Evolutionary conservation across 1,284 basidiomycete genomes (phyloP).

Genomic region (Moesziomyces parantarcticus): DNA sequence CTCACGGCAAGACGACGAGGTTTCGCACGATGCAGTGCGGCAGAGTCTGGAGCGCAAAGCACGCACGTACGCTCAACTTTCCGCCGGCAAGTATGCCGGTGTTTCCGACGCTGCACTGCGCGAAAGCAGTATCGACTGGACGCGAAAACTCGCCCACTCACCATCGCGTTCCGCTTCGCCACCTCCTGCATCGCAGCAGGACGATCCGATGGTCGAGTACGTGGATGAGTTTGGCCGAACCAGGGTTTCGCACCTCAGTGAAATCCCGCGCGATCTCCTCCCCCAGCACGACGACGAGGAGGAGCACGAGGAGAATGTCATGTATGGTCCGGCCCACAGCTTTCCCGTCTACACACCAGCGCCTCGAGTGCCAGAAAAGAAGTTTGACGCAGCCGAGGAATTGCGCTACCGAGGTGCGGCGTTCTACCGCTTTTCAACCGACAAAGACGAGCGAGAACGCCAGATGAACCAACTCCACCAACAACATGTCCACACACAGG

Average conservation of each 20-base stretch:
- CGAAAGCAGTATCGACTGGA: constrained; percentile 83
- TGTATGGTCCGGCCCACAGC: constrained; percentile 68
- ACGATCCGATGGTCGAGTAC: constrained; percentile 83
- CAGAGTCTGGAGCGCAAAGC: constrained; percentile 80
- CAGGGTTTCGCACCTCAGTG: constrained; percentile 76
- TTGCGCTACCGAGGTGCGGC: constrained; percentile 87
- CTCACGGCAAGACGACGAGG: too few relatives aligned
- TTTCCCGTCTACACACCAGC: constrained; percentile 80
- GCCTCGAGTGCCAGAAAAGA: neutral
- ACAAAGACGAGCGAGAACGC: constrained; percentile 77
- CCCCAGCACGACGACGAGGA: constrained; percentile 26
- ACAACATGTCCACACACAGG: constrained; percentile 78
- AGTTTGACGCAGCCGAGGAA: constrained; percentile 82
- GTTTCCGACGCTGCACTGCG: constrained; percentile 72
- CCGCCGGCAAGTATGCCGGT: constrained; percentile 82
- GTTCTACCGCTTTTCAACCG: constrained; percentile 86
- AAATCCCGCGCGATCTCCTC: constrained; percentile 78
- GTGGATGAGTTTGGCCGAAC: constrained; percentile 85
- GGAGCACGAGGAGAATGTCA: constrained; percentile 25
- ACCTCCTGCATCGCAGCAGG: too few relatives aligned
- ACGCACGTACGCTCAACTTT: constrained; percentile 81
- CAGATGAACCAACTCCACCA: constrained; percentile 83
- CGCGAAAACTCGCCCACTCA: constrained; percentile 72
- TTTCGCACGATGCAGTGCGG: constrained; percentile 69
- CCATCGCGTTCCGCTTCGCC: too few relatives aligned